Evolutionary conservation across 345 rosid genomes (phyloP).

Genomic region (Syzygium jambos): DNA sequence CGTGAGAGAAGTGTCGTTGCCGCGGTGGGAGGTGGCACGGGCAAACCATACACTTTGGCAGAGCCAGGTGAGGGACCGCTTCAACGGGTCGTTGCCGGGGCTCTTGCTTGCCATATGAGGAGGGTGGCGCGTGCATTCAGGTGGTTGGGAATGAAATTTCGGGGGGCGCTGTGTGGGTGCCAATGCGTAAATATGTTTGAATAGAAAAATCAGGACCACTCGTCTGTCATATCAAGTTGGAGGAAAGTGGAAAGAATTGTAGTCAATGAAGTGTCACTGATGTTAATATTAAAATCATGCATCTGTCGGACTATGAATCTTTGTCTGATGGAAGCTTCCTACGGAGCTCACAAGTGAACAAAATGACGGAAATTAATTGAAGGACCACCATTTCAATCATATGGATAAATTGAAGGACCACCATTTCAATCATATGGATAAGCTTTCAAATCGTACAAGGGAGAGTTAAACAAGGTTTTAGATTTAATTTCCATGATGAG

Average conservation of each 20-base stretch:
- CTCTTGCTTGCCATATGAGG: slow-evolving; percentile 53
- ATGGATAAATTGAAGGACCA: background rate
- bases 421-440: background rate
- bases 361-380: background rate
- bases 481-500: background rate
- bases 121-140: background rate
- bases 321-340: background rate
- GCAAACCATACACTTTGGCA: slow-evolving; percentile 50
- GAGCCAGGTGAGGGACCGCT: slow-evolving; percentile 58
- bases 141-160: background rate
- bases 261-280: background rate
- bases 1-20: slow-evolving; percentile 40
- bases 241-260: background rate
- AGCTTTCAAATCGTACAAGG: background rate
- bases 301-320: background rate
- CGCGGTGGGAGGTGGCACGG: slow-evolving; percentile 24
- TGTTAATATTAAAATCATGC: background rate
- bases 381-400: background rate
- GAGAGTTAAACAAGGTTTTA: background rate
- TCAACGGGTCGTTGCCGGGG: slow-evolving; percentile 55
- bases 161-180: background rate
- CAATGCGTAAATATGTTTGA: background rate
- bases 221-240: background rate
- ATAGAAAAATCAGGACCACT: background rate
- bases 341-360: background rate